A percentile compares a stretch with the other conserved stretches of the same genome.
Evolutionary conservation across 495 filamentous ascomycete genomes (phyloP).

Genomic region (Podospora tetraspora): DNA sequence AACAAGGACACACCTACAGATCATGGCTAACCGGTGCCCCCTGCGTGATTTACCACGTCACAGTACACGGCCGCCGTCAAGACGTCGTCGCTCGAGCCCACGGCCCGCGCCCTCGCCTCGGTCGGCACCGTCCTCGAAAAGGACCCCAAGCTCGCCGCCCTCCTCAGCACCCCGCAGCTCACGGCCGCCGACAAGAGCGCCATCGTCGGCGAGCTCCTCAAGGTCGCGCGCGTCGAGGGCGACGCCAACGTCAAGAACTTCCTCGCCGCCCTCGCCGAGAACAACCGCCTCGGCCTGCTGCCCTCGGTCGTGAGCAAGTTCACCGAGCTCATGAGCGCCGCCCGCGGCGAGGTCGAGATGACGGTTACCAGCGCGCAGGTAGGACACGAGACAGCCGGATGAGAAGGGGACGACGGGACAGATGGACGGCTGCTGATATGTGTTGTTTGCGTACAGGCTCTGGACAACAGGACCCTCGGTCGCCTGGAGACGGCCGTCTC

Average conservation of each 20-base stretch:
- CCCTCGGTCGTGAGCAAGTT: conserved; percentile 85
- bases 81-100: conserved; percentile 72
- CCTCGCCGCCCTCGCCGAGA: conserved; percentile 80
- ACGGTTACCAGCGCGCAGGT: conserved; percentile 85
- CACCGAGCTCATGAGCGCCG: conserved; percentile 74
- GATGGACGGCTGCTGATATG: background rate
- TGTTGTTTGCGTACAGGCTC: conserved; percentile 50
- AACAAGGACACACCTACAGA: background rate
- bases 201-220: conserved; percentile 78
- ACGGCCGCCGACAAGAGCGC: conserved; percentile 68
- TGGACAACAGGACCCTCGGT: conserved; percentile 77
- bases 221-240: conserved; percentile 62
- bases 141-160: conserved; percentile 69
- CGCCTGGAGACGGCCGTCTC: conserved; percentile 82
- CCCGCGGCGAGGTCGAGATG: conserved; percentile 89
- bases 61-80: conserved; percentile 96
- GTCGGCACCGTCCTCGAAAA: conserved; percentile 68
- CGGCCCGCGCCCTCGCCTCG: conserved; percentile 64
- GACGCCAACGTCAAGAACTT: conserved; percentile 86
- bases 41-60: conserved; percentile 32
- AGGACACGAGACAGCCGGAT: conserved; percentile 28
- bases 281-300: conserved; percentile 86
- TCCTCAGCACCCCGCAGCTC: conserved; percentile 79
- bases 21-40: conserved; percentile 8
- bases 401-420: background rate